phyloP scores from a whole-genome alignment of 805 yeast species.

The Candida krabiensis region DNA sequence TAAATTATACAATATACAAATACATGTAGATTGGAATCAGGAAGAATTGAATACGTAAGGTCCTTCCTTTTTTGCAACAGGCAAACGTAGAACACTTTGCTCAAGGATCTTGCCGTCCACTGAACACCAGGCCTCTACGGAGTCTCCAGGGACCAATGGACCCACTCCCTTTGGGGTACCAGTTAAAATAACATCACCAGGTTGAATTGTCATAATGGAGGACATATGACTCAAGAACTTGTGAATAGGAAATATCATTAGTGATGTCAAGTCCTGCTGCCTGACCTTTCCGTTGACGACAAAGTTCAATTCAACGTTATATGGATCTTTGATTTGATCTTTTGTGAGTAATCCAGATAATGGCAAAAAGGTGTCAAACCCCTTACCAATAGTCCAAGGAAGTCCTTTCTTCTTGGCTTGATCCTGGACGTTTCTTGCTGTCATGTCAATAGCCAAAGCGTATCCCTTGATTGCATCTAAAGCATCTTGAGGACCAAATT shows the following conservation, averaged over 20 bases:
- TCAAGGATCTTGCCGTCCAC: constrained; percentile 57
- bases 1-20: no score
- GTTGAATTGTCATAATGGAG: constrained; percentile 83
- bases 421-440: constrained; percentile 94
- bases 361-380: constrained; percentile 95
- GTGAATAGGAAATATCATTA: constrained; percentile 90
- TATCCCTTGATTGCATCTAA: constrained; percentile 81
- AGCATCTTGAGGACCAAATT: constrained; percentile 66
- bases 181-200: constrained; percentile 88
- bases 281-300: constrained; percentile 67
- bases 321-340: constrained; percentile 65
- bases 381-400: constrained; percentile 97
- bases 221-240: constrained; percentile 78
- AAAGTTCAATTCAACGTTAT: constrained; percentile 61
- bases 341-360: constrained; percentile 74
- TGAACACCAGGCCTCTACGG: constrained; percentile 59
- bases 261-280: constrained; percentile 72
- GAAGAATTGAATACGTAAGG: constrained; percentile 50
- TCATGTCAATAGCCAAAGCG: constrained; percentile 87
- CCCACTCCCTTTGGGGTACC: constrained; percentile 99
- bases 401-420: constrained; percentile 91
- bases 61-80: constrained; percentile 57
- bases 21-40: no score
- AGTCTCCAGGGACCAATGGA: constrained; percentile 73
- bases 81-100: constrained; percentile 46